Evolutionary conservation across 306 rosid genomes (phyloP), one percentile per base, ranked within the genome.

Genomic region (Vigna mungo): DNA sequence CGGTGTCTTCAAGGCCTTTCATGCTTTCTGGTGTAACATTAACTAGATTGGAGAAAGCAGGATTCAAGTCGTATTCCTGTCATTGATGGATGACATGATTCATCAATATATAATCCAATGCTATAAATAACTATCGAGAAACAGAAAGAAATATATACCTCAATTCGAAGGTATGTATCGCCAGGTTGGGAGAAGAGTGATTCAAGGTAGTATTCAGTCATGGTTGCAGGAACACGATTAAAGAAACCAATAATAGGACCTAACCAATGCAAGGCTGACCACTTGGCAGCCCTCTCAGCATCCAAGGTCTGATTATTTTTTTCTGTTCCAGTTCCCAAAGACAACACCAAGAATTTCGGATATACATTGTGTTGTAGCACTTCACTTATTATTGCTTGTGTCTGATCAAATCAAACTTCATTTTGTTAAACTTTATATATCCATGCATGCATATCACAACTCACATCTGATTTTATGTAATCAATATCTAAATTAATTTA

Each of bases 11-110:
- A 37, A 63, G 69, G 1, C 18, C 18, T 15, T 36, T 15, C 69
- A 36, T 1, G 48, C 2, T 36, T 8, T 8, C 25, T 36, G 2
- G 15, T 30, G 43, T 6, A 0, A 1, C 67, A 2, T 30, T 30
- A 15, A 13, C 0, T 0, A 0, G 0, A 0, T 30, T 2, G 13
- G 0, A 0, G 12, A 60, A 1, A 10, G 5, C 7, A 60, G 5
- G 12, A 60, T 9, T 6, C 43, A 60, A 4, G 67, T 60, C 1
- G 32, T 60, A 60, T 60, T 60, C 67, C 67, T 60, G 7, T 2
- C n/a, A 58, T n/a, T n/a, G n/a, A n/a, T 58, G 0, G 11, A 30
- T 60, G 3, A 15, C 20, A 27, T 0, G 1, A 13, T 58, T 25
- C 39, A 25, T 13, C 18, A 13, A 12, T 25, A 25, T 4, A 2